These are phyloP conservation scores for Coprinopsis sp. DNA, from an alignment of 768 basidiomycete genomes.

Conservation along the genomic window DNA sequence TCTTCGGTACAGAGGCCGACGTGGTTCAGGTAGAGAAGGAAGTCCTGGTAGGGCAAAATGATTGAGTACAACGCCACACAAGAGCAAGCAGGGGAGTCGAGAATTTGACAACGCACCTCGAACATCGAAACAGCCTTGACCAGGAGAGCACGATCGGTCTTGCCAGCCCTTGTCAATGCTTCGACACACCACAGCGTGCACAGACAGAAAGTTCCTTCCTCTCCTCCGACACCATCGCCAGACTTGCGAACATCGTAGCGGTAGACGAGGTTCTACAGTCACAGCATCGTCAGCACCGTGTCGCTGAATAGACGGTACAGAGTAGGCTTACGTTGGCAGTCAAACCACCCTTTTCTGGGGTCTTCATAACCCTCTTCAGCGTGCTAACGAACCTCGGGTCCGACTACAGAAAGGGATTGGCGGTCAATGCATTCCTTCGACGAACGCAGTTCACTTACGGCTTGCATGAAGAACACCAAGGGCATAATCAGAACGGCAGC, in stretches of 20 bases:
- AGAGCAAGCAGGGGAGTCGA: too few relatives aligned
- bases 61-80: neutral
- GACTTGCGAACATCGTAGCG: slow-evolving; percentile 85
- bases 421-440: neutral
- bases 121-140: slow-evolving; percentile 79
- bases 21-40: slow-evolving; percentile 80
- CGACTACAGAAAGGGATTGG: slow-evolving; percentile 40
- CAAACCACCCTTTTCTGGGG: slow-evolving; percentile 86
- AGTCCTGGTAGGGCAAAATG: slow-evolving; percentile 43
- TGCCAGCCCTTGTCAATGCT: slow-evolving; percentile 83
- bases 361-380: slow-evolving; percentile 75
- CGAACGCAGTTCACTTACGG: slow-evolving; percentile 39
- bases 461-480: slow-evolving; percentile 85
- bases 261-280: slow-evolving; percentile 79
- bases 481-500: slow-evolving; percentile 91
- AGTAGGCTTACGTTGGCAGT: slow-evolving; percentile 68
- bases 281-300: neutral
- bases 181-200: slow-evolving; percentile 88
- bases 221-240: slow-evolving; percentile 92
- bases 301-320: neutral
- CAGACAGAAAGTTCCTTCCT: slow-evolving; percentile 92
- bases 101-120: slow-evolving; percentile 66
- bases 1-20: slow-evolving; percentile 85
- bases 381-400: slow-evolving; percentile 90
- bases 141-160: slow-evolving; percentile 65